Evolutionary conservation across 495 filamentous ascomycete species (phyloP).

Genomic region (Talaromyces trachyspermus): DNA sequence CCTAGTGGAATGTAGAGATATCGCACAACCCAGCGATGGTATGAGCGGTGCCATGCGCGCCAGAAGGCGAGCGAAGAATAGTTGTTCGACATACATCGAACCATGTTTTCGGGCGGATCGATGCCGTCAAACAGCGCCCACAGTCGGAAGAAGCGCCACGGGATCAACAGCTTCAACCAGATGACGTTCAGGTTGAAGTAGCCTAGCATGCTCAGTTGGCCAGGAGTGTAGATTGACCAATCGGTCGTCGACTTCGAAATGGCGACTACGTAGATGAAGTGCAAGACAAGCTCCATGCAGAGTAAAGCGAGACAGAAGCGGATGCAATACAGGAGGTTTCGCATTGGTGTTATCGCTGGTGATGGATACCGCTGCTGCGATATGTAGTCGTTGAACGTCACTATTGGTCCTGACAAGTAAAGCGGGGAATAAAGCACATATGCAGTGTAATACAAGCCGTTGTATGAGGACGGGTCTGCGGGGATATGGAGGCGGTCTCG

Average conservation of each 20-base stretch:
- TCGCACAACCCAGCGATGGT: constrained; percentile 86
- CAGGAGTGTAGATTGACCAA: constrained; percentile 80
- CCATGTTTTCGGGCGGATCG: constrained; percentile 96
- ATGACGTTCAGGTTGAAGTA: constrained; percentile 97
- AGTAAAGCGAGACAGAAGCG: constrained; percentile 77
- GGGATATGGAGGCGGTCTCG: constrained; percentile 75
- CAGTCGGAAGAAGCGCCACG: constrained; percentile 95
- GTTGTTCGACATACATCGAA: constrained; percentile 93
- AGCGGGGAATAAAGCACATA: constrained; percentile 88
- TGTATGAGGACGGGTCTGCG: constrained; percentile 60
- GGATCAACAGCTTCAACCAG: constrained; percentile 95
- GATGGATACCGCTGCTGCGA: constrained; percentile 72
- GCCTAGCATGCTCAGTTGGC: constrained; percentile 82
- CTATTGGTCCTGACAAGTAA: constrained; percentile 85
- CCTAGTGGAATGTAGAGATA: constrained; percentile 95
- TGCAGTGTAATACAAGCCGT: constrained; percentile 75
- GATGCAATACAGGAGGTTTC: constrained; percentile 71
- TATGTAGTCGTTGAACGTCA: constrained; percentile 98
- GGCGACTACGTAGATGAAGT: constrained; percentile 89
- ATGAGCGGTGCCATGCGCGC: constrained; percentile 91
- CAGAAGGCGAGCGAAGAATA: constrained; percentile 90
- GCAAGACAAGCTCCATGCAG: constrained; percentile 89
- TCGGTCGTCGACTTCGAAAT: constrained; percentile 74
- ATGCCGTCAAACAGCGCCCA: constrained; percentile 86
- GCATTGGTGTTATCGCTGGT: constrained; percentile 53